These are phyloP conservation scores for Scleroderma citrinum DNA, from an alignment of 768 basidiomycete species.

Conservation along the genomic window DNA sequence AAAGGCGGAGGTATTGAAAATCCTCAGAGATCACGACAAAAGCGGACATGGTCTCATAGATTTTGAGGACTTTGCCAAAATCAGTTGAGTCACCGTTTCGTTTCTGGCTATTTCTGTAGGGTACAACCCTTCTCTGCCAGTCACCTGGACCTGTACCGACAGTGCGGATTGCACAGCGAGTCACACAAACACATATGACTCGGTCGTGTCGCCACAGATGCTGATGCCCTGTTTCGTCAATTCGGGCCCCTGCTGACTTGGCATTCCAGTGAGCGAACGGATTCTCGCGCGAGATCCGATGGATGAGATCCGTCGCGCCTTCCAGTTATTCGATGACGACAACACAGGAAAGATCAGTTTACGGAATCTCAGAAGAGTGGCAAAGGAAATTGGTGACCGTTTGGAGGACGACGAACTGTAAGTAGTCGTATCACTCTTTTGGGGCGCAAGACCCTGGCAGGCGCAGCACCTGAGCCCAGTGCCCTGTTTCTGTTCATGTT, in stretches of 20 bases:
- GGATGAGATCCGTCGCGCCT: conserved; percentile 94
- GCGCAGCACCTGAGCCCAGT: conserved; percentile 24
- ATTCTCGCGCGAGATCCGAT: conserved; percentile 93
- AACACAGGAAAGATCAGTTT: conserved; percentile 91
- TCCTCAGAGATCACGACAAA: conserved; percentile 87
- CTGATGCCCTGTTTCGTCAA: neutral
- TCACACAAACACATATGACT: neutral
- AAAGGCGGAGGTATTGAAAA: conserved; percentile 95
- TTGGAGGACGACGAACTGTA: conserved; percentile 96
- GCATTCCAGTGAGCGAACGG: conserved; percentile 77
- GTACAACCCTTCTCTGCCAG: neutral
- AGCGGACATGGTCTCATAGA: conserved; percentile 80
- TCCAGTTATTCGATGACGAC: conserved; percentile 96
- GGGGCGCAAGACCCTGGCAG: conserved; percentile 12
- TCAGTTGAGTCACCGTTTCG: conserved; percentile 56
- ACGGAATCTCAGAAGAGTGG: conserved; percentile 86
- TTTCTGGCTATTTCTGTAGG: neutral
- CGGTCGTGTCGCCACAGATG: neutral
- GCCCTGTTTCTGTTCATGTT: conserved; percentile 22
- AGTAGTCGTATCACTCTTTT: conserved; percentile 31
- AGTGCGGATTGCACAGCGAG: neutral
- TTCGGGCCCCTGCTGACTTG: conserved; percentile 12
- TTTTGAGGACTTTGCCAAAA: conserved; percentile 89
- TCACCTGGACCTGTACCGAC: neutral
- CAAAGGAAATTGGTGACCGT: conserved; percentile 93